Evolutionary conservation across 2,329 filamentous ascomycete genomes (phyloP).

Genomic region (Penicillium sp.): DNA sequence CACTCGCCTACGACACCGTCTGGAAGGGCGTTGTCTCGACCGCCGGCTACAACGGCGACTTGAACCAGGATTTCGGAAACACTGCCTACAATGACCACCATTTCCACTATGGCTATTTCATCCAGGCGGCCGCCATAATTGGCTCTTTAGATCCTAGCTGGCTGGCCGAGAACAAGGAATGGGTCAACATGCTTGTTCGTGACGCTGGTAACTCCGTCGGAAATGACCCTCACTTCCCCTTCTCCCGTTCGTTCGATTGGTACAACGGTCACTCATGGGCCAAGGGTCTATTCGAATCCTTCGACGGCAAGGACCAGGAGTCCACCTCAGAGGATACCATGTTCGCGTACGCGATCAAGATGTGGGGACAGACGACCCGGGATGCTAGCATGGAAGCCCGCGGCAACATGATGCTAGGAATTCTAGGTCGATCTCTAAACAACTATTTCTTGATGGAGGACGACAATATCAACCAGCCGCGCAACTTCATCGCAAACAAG

Average conservation of each 20-base stretch:
- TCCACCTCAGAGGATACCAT: conserved; percentile 89
- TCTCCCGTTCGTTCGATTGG: conserved; percentile 86
- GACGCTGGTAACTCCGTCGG: conserved; percentile 76
- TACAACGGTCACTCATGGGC: conserved; percentile 95
- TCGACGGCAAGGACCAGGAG: conserved; percentile 62
- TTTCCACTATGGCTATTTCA: conserved; percentile 76
- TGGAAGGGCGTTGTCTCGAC: conserved; percentile 83
- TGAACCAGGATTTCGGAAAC: conserved; percentile 83
- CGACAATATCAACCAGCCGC: conserved; percentile 69
- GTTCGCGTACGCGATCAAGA: conserved; percentile 82
- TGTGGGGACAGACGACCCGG: conserved; percentile 83
- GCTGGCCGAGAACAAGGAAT: conserved; percentile 71
- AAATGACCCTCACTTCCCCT: conserved; percentile 73
- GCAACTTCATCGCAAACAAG: conserved; percentile 78
- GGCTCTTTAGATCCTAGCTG: conserved; percentile 74
- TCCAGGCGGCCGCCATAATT: conserved; percentile 81
- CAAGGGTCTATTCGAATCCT: conserved; percentile 56
- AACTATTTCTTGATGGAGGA: conserved; percentile 78
- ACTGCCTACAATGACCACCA: conserved; percentile 68
- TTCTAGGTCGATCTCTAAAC: conserved; percentile 70
- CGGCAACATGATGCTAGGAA: conserved; percentile 78
- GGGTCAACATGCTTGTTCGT: conserved; percentile 78
- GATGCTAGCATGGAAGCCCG: conserved; percentile 77
- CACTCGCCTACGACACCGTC: conserved; percentile 55
- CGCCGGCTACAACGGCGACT: conserved; percentile 67